Conservation (phyloP, 192 early-diverging fungal genomes). For the Funneliformis mosseae region DNA sequence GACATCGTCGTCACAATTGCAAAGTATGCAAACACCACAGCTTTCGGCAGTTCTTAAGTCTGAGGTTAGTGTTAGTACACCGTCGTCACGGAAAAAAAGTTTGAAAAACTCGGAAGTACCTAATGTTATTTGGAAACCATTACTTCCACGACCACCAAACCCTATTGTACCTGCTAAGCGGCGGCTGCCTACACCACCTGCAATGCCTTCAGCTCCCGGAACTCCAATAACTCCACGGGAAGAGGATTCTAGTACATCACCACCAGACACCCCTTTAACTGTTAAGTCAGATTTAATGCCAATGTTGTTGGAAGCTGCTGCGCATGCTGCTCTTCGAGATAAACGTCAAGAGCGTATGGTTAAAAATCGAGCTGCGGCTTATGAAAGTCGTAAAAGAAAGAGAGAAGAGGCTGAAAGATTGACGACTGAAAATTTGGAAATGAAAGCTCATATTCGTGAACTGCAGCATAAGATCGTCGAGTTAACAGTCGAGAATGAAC, state of each 20-base stretch:
- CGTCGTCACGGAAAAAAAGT: not conserved
- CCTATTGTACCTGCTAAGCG: not conserved
- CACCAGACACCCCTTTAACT: conserved; percentile 10
- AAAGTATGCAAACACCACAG: not conserved
- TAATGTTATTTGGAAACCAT: conserved; percentile 19
- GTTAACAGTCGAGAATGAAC: conserved; percentile 6
- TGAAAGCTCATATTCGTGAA: conserved; percentile 3
- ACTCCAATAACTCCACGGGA: not conserved
- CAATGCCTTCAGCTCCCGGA: not conserved
- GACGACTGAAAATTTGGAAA: conserved; percentile 14
- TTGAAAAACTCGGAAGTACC: not conserved
- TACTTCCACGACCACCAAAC: conserved; percentile 14
- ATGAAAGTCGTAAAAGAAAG: conserved; percentile 32
- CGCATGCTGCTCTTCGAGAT: conserved; percentile 24
- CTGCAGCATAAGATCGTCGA: conserved; percentile 21
- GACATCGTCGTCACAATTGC: not conserved
- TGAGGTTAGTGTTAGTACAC: not conserved
- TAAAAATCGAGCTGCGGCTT: conserved; percentile 32
- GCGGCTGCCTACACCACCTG: not conserved
- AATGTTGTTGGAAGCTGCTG: conserved; percentile 26
- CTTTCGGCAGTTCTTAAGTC: not conserved
- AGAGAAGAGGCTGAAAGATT: conserved; percentile 32
- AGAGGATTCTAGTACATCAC: not conserved
- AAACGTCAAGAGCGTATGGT: conserved; percentile 34
- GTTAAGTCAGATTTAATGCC: conserved; percentile 21